These are phyloP conservation scores for Selaginella tamariscina DNA, from an alignment of 75 land plant species.

Conservation along the genomic window DNA sequence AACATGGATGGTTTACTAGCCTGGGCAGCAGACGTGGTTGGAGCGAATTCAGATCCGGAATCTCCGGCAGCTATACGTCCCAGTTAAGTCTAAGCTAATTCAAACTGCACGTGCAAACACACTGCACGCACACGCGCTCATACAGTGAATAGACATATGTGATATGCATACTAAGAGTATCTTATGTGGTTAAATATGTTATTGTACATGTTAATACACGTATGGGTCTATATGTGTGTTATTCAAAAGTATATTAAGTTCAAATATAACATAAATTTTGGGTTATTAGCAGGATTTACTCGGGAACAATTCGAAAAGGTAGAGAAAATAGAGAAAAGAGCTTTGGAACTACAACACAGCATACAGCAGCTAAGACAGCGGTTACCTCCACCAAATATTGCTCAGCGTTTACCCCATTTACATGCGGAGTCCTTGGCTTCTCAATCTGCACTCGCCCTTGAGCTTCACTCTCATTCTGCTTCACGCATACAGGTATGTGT, in stretches of 20 bases:
- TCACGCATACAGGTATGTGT: slow-evolving; percentile 42
- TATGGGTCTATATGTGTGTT: too few species aligned
- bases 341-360: slow-evolving; percentile 39
- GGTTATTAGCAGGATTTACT: slow-evolving; percentile 26
- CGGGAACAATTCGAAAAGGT: slow-evolving; percentile 43
- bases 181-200: too few species aligned
- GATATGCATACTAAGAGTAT: too few species aligned
- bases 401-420: slow-evolving; percentile 67
- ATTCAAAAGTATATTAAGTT: too few species aligned
- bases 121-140: too few species aligned
- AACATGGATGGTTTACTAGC: slow-evolving; percentile 77
- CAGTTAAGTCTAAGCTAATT: too few species aligned
- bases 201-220: too few species aligned
- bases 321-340: slow-evolving; percentile 30
- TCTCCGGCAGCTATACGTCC: slow-evolving; percentile 12
- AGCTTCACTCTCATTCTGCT: slow-evolving; percentile 52
- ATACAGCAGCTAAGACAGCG: slow-evolving; percentile 65
- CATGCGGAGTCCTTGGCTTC: slow-evolving; percentile 78
- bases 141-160: too few species aligned
- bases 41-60: slow-evolving; percentile 14
- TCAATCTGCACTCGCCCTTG: slow-evolving; percentile 51
- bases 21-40: slow-evolving; percentile 90
- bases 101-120: too few species aligned
- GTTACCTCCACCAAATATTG: slow-evolving; percentile 55
- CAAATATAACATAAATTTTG: too few species aligned